Evolutionary conservation across 179 eudicot species (phyloP).

Genomic region (Beta lomatogona): DNA sequence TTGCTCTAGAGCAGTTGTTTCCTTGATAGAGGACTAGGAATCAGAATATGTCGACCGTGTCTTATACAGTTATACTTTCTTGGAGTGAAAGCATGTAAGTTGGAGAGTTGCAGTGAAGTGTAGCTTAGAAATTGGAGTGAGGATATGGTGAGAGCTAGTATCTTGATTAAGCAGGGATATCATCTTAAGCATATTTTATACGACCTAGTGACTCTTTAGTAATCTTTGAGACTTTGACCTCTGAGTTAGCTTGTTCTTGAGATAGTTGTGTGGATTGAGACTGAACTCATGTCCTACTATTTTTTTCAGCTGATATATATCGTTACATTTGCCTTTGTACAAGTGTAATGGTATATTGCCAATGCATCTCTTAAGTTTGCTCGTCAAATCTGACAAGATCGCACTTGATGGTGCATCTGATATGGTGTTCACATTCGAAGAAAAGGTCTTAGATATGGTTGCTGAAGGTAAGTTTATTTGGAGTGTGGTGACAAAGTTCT

Average conservation of each 20-base stretch:
- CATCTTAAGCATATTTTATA: neutral
- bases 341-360: conserved; percentile 92
- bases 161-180: neutral
- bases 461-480: conserved; percentile 68
- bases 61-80: neutral
- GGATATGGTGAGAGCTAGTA: neutral
- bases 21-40: neutral
- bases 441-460: conserved; percentile 93
- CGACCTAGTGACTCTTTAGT: neutral
- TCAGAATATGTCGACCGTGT: neutral
- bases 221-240: neutral
- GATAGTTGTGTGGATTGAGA: neutral
- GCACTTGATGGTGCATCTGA: conserved; percentile 84
- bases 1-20: no score
- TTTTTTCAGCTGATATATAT: neutral
- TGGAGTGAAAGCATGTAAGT: neutral
- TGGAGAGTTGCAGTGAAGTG: neutral
- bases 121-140: neutral
- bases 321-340: conserved; percentile 44
- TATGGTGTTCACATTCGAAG: conserved; percentile 65
- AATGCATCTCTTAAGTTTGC: conserved; percentile 73
- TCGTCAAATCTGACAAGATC: conserved; percentile 96
- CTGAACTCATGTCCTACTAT: neutral
- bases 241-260: neutral
- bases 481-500: neutral